These are phyloP conservation scores for Claviceps citrina DNA, from an alignment of 2,329 filamentous ascomycete genomes.

Conservation along the genomic window DNA sequence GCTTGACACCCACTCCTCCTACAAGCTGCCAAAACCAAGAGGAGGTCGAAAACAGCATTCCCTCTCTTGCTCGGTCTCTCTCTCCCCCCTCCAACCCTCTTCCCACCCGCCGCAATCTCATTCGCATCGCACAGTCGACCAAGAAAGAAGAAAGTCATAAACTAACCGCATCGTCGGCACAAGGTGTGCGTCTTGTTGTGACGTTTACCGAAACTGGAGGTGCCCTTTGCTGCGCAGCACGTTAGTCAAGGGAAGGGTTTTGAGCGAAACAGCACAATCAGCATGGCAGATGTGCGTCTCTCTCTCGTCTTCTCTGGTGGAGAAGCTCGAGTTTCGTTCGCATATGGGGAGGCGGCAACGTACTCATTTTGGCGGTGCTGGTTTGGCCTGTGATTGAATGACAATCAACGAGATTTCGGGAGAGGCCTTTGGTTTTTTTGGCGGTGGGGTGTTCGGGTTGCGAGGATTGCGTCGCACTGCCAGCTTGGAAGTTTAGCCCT, in stretches of 20 bases:
- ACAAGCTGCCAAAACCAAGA: too few species aligned
- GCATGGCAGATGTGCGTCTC: background rate
- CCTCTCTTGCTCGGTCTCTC: background rate
- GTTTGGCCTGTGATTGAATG: slow-evolving; percentile 25
- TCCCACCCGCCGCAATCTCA: too few species aligned
- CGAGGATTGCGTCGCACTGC: slow-evolving; percentile 8
- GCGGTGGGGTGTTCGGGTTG: slow-evolving; percentile 21
- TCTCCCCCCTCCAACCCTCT: too few species aligned
- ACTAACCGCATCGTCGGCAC: slow-evolving; percentile 96
- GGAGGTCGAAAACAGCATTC: too few species aligned
- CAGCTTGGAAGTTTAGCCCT: too few species aligned
- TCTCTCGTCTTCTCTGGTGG: background rate
- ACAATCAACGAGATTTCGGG: slow-evolving; percentile 21
- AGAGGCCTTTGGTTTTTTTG: slow-evolving; percentile 16
- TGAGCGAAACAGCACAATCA: too few species aligned
- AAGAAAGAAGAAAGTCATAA: too few species aligned
- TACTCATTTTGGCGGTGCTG: slow-evolving; percentile 43
- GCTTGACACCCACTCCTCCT: slow-evolving; percentile 4
- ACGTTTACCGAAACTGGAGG: slow-evolving; percentile 46
- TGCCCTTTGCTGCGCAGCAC: slow-evolving; percentile 36
- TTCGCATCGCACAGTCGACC: slow-evolving; percentile 1
- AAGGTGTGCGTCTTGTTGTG: slow-evolving; percentile 98
- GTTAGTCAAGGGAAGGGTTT: slow-evolving; percentile 13
- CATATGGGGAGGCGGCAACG: slow-evolving; percentile 17
- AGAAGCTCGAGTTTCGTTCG: background rate